Evolutionary conservation across 2,329 filamentous ascomycete species (phyloP), one percentile per base, ranked within the genome.

Genomic region (Neodidymelliopsis sp.): DNA sequence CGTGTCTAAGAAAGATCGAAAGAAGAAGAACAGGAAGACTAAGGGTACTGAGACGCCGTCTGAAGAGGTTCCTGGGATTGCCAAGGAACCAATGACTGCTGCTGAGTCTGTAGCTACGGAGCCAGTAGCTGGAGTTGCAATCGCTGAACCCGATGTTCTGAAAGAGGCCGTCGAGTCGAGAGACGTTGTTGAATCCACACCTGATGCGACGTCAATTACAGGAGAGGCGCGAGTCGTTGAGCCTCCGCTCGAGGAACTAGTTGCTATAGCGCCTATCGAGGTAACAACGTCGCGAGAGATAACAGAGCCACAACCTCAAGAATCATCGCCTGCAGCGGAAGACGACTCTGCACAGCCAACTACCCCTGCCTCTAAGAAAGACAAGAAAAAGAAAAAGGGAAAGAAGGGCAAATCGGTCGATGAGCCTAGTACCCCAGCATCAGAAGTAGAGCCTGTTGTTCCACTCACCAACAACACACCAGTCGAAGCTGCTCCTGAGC

Each of bases 371-470:
- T 59, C 56, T 6, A 64, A 63, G 40, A 64, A 65, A 45, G 57
- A 60, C 34, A 66, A 63, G 53, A 66, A 63, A 45, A 60, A 62
- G 50, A 61, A 65, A 52, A 63, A 64, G 49, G 43, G 48, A 11
- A 65, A 62, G 45, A 67, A 66, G 49, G 42, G 30, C 9, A 62
- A 57, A 29, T 34, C 27, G 1, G 28, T 39, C 13, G 48, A 51
- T 15, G 60, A 60, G 23, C 48, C 53, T 8, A 57, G 47, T n/a
- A 57, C 51, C n/a, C 51, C 54, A 6, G 42, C 45, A 7, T 13
- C 39, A 10, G 57, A 58, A 28, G 42, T 15, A n/a, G 41, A 48
- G 6, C 36, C 18, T 7, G 51, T 51, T 11, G 48, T 40, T 12
- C 15, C 30, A 6, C 16, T 43, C 29, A 20, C 5, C 13, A 41